Conservation (phyloP, 148 eudicot species). For the Fallopia convolvulus region DNA sequence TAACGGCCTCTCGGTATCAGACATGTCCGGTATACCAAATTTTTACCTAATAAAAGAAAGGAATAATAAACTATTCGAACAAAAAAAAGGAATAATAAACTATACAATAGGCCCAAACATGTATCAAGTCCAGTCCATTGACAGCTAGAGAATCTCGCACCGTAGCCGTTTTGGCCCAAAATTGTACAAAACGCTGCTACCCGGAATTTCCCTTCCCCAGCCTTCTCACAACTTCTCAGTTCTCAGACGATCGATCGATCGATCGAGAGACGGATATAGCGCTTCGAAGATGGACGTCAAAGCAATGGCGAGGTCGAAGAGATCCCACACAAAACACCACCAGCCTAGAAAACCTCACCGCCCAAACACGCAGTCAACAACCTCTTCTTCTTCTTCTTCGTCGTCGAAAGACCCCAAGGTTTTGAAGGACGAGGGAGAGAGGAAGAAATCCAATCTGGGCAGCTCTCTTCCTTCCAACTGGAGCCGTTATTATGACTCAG, state of each 20-base stretch:
- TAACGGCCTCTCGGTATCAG: no score
- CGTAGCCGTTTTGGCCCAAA: not conserved
- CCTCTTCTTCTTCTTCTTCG: conserved; percentile 15
- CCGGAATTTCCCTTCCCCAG: not conserved
- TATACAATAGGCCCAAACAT: no score
- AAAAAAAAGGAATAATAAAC: no score
- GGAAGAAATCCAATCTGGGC: conserved; percentile 7
- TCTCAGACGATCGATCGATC: no score
- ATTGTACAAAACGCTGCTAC: not conserved
- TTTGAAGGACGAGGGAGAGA: conserved; percentile 16
- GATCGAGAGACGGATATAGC: not conserved
- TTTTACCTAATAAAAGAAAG: no score
- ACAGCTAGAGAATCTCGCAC: no score
- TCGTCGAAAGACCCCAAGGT: conserved; percentile 5
- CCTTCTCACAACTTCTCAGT: not conserved
- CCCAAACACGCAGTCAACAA: conserved; percentile 12
- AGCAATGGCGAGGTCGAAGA: conserved; percentile 42
- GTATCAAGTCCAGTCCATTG: no score
- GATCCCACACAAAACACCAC: conserved; percentile 34
- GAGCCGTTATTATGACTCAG: conserved; percentile 27
- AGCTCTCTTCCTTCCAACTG: conserved; percentile 36
- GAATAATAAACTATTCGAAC: no score
- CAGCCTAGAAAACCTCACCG: conserved; percentile 30
- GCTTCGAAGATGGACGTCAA: conserved; percentile 25
- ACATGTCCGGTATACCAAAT: no score